Percentiles rank a stretch among this genome's conserved stretches.
These are phyloP conservation scores for Laetiporus sulphureus DNA, from an alignment of 1,284 basidiomycete species.

Conservation along the genomic window DNA sequence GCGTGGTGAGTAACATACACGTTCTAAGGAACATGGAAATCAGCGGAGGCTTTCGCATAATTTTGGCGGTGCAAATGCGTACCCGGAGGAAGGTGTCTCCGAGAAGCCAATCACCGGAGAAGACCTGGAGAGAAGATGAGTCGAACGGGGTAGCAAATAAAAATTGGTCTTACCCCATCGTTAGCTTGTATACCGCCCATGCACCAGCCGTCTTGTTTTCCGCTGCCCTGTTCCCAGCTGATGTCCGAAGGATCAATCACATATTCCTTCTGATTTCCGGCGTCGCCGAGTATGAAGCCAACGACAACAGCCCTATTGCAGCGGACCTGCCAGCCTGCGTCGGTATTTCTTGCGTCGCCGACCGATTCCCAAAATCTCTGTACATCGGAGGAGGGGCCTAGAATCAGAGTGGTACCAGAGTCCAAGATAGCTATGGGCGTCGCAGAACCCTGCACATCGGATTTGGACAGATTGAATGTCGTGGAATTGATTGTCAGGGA, in stretches of 20 bases:
- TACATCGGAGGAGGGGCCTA: conserved; percentile 47
- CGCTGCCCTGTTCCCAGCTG: conserved; percentile 41
- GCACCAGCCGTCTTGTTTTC: conserved; percentile 41
- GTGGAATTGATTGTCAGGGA: conserved; percentile 38
- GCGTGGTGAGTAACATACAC: conserved; percentile 46
- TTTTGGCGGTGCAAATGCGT: neutral
- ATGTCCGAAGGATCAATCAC: conserved; percentile 46
- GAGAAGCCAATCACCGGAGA: conserved; percentile 57
- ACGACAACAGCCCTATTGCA: conserved; percentile 42
- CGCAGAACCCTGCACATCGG: conserved; percentile 36
- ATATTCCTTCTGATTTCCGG: conserved; percentile 31
- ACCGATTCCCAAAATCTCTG: conserved; percentile 41
- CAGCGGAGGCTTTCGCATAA: too few relatives aligned
- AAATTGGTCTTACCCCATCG: conserved; percentile 33
- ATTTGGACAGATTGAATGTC: conserved; percentile 35
- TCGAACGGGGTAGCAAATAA: conserved; percentile 3
- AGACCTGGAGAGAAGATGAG: conserved; percentile 31
- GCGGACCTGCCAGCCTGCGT: conserved; percentile 43
- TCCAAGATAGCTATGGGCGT: conserved; percentile 49
- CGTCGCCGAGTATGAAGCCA: conserved; percentile 41
- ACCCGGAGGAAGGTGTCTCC: conserved; percentile 53
- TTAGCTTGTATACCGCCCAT: conserved; percentile 52
- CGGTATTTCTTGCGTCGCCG: conserved; percentile 35
- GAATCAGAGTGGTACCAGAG: conserved; percentile 51
- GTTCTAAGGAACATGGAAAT: conserved; percentile 30